phyloP scores from a whole-genome alignment of 805 yeast species.

The Maudiozyma barnettii region DNA sequence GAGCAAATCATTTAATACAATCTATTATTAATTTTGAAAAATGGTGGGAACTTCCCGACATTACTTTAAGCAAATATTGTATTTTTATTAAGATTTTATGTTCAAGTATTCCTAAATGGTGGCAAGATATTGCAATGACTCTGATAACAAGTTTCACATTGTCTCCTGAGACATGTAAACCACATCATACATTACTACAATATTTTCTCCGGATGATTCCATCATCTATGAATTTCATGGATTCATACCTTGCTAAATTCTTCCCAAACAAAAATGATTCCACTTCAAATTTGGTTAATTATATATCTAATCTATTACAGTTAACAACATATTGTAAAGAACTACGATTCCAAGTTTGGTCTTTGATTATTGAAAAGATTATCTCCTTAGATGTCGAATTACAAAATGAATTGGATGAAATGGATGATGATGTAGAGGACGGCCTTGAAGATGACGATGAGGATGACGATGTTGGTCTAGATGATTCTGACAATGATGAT shows the following conservation, averaged over 20 bases:
- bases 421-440: constrained; percentile 64
- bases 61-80: constrained; percentile 46
- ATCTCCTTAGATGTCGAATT: constrained; percentile 87
- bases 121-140: constrained; percentile 67
- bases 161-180: constrained; percentile 23
- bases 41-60: constrained; percentile 46
- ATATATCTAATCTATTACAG: constrained; percentile 52
- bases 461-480: constrained; percentile 15
- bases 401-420: constrained; percentile 78
- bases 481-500: constrained; percentile 29
- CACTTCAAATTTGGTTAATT: constrained; percentile 45
- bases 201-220: constrained; percentile 69
- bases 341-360: constrained; percentile 67
- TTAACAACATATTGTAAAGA: constrained; percentile 67
- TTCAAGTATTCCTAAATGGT: constrained; percentile 82
- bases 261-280: constrained; percentile 77
- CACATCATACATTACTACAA: constrained; percentile 58
- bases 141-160: constrained; percentile 53
- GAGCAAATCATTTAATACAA: constrained; percentile 44
- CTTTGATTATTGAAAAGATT: constrained; percentile 63
- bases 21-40: constrained; percentile 49
- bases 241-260: constrained; percentile 42
- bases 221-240: constrained; percentile 62
- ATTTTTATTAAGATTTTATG: constrained; percentile 70
- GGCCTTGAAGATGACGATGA: constrained; percentile 27